Conservation (phyloP, 2,329 filamentous ascomycete genomes). For the Remersonia thermophila region DNA sequence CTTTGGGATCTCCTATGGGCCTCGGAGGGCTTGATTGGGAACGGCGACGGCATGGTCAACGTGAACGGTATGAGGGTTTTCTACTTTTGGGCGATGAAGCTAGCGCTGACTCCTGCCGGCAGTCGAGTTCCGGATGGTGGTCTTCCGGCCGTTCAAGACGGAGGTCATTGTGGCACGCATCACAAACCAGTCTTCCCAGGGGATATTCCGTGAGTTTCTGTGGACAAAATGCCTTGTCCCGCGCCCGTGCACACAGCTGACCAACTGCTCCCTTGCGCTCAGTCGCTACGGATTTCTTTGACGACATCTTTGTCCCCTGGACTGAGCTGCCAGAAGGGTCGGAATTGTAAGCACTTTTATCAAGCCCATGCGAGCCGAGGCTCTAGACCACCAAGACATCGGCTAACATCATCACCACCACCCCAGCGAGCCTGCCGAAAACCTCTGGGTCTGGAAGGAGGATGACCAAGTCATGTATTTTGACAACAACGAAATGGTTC, state of each 20-base stretch:
- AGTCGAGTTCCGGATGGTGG: constrained; percentile 88
- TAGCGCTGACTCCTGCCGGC: too few species aligned
- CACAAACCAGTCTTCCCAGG: constrained; percentile 56
- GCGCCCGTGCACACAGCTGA: not conserved
- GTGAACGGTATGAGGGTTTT: constrained; percentile 66
- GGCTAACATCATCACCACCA: too few species aligned
- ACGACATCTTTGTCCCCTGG: constrained; percentile 73
- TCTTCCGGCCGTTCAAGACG: constrained; percentile 92
- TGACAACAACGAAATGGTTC: constrained; percentile 79
- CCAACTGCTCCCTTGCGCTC: not conserved
- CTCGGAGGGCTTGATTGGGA: constrained; percentile 86
- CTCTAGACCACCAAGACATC: too few species aligned
- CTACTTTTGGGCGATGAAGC: too few species aligned
- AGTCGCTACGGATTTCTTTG: constrained; percentile 86
- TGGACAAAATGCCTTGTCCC: too few species aligned
- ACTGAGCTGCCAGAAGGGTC: constrained; percentile 64
- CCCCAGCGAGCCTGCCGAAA: constrained; percentile 55
- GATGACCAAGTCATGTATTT: constrained; percentile 69
- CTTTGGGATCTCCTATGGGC: constrained; percentile 83
- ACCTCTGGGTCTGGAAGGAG: constrained; percentile 74
- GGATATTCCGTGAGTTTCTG: constrained; percentile 51
- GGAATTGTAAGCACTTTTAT: constrained; percentile 52
- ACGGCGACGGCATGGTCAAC: constrained; percentile 84
- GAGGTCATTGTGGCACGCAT: constrained; percentile 84
- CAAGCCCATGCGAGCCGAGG: too few species aligned